Evolutionary conservation across 352 stramenopile genomes (phyloP), one percentile per base, ranked within the genome.

Genomic region (Pilasporangium apinafurcum): DNA sequence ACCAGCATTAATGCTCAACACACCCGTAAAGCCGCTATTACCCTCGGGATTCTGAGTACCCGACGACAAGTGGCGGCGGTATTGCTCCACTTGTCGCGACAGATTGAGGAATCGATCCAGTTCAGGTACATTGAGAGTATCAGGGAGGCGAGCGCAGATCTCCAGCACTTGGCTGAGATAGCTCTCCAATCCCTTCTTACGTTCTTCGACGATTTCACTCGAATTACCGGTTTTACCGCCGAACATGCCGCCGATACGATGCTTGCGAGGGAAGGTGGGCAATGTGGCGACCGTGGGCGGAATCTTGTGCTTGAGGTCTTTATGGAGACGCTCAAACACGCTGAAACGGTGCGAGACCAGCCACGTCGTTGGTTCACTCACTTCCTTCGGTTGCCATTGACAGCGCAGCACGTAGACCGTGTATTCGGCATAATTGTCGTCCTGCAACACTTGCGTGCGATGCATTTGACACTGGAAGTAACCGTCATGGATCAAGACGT

Each of bases 361-460:
- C 73, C 70, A 86, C 38, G 68, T 69, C 14, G 68, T 83, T 2
- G 67, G 55, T 37, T 83, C 61, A 7, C 42, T 44, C 2, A 51
- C 50, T 18, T 86, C 79, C 37, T 81, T 83, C 2, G 79, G 58
- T 48, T 92, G 77, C 79, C 79, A 94, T 49, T 86, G 59, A 51
- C 82, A 94, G 42, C 77, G 77, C 37, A 94, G 59, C 49, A 94
- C 82, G 51, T 94, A 94, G 42, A 91, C 82, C 22, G 82, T 94
- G 64, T 94, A 94, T 48, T 94, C 79, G 28, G 73, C 77, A 42
- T 89, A 94, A 60, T 91, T 94, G 65, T 92, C 82, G 58, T 94
- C 82, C 53, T 94, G 82, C 35, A 94, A 52, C 21, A 92, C 69
- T 43, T 92, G 79, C 26, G 82, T 94, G 37, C 77, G 68, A 47